A percentile compares a stretch with the other conserved stretches of the same genome.
Conservation (phyloP, 1,284 basidiomycete genomes). For the Boletus semigastroideus region DNA sequence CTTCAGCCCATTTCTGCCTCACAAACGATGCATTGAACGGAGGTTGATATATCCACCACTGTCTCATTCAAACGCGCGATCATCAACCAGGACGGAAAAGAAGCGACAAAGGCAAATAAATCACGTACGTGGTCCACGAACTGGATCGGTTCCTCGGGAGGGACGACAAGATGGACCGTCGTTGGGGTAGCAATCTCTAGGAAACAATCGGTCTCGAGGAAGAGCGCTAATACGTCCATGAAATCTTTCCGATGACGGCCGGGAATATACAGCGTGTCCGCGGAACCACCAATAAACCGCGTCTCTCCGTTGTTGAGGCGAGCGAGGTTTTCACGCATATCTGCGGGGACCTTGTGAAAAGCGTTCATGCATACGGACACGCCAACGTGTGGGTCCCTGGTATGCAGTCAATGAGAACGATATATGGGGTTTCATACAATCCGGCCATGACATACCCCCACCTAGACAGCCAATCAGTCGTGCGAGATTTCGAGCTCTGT, state of each 20-base stretch:
- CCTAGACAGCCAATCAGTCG: conserved; percentile 24
- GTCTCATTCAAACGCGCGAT: not conserved
- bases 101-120: not conserved
- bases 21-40: conserved; percentile 48
- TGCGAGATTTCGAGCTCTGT: not conserved
- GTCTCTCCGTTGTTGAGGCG: conserved; percentile 34
- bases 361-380: conserved; percentile 44
- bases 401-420: not conserved
- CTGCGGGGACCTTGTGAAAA: conserved; percentile 36
- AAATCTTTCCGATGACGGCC: conserved; percentile 39
- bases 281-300: conserved; percentile 47
- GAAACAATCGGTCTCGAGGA: conserved; percentile 50
- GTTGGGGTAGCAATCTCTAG: conserved; percentile 50
- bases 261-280: conserved; percentile 51
- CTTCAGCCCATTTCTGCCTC: conserved; percentile 43
- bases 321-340: conserved; percentile 39
- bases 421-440: not conserved
- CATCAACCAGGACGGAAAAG: not conserved
- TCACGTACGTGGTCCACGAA: conserved; percentile 49
- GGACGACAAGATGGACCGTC: conserved; percentile 41
- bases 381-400: conserved; percentile 46
- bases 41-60: conserved; percentile 52
- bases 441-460: conserved; percentile 37
- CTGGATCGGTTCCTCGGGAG: conserved; percentile 40
- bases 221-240: conserved; percentile 41